Evolutionary conservation across 345 rosid genomes (phyloP).

Genomic region (Gynandropsis gynandra): DNA sequence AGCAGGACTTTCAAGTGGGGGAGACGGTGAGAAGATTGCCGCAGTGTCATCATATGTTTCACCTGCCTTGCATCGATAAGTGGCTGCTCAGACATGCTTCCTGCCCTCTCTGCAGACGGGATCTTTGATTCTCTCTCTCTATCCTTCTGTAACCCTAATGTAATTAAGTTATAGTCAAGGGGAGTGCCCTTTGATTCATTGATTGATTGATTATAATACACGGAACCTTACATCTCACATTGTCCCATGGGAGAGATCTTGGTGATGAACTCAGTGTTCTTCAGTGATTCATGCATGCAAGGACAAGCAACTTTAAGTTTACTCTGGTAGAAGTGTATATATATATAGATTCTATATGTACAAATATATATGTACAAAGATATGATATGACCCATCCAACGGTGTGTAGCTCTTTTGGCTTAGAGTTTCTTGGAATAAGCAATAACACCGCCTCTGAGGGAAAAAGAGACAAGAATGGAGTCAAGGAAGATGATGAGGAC

Average conservation of each 20-base stretch:
- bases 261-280: no score
- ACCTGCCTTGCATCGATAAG: conserved; percentile 90
- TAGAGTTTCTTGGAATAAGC: conserved; percentile 18
- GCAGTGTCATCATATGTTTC: conserved; percentile 96
- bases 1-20: conserved; percentile 89
- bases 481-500: conserved; percentile 48
- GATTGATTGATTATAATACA: no score
- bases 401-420: no score
- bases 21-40: conserved; percentile 93
- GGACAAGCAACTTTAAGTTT: no score
- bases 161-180: conserved; percentile 26
- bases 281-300: no score
- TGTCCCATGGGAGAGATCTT: no score
- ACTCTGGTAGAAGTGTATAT: no score
- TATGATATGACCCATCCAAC: no score
- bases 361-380: no score
- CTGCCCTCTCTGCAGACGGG: conserved; percentile 92
- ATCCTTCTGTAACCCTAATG: conserved; percentile 13
- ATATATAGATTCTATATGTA: no score
- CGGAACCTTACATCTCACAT: no score
- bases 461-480: conserved; percentile 45
- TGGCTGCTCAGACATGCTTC: conserved; percentile 92
- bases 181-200: no score
- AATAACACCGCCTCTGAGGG: conserved; percentile 64
- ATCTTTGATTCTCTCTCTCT: conserved; percentile 37